These are phyloP conservation scores for Parietaria judaica DNA, from an alignment of 306 rosid genomes.

Conservation along the genomic window DNA sequence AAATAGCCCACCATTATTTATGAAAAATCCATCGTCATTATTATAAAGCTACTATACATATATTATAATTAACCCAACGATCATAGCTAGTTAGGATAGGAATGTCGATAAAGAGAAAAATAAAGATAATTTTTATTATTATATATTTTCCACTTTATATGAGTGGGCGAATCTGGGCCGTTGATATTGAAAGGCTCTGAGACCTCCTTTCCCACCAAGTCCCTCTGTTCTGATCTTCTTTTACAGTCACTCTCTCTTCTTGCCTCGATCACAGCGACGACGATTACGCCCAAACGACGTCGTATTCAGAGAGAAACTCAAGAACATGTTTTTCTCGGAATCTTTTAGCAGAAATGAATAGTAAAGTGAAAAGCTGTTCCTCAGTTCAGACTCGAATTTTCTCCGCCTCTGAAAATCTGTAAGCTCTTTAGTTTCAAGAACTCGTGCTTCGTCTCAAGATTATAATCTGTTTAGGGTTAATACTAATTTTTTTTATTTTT, in stretches of 20 bases:
- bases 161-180: constrained; percentile 12
- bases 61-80: no score
- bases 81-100: no score
- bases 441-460: background rate
- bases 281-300: background rate
- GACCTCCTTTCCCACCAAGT: background rate
- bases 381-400: background rate
- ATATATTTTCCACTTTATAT: no score
- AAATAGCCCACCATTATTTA: no score
- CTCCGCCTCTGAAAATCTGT: background rate
- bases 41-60: no score
- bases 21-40: no score
- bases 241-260: constrained; percentile 6
- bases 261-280: background rate
- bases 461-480: background rate
- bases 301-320: background rate
- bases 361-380: background rate
- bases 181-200: background rate
- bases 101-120: no score
- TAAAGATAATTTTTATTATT: no score
- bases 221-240: constrained; percentile 4
- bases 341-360: background rate
- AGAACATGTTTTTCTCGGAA: background rate
- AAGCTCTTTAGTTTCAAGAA: background rate
- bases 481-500: background rate